phyloP scores from a whole-genome alignment of 2,329 filamentous ascomycete species.

The Diaporthe humulicola region DNA sequence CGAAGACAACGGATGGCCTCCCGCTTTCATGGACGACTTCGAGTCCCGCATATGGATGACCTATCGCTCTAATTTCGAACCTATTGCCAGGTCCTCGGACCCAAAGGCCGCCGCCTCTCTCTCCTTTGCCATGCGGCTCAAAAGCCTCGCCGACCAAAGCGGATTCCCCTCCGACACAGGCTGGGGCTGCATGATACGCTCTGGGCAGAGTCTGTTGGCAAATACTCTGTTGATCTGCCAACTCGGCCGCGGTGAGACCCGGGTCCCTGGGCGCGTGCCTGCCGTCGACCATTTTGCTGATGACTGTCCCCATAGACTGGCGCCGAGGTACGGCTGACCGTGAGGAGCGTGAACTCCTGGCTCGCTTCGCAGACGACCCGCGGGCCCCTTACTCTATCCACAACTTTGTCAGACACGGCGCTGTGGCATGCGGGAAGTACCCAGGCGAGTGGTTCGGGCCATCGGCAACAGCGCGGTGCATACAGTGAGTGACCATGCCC shows the following conservation, averaged over 20 bases:
- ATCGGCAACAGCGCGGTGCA: slow-evolving; percentile 94
- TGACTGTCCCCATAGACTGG: slow-evolving; percentile 72
- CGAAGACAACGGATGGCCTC: slow-evolving; percentile 79
- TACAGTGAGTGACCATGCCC: slow-evolving; percentile 74
- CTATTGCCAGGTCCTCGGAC: slow-evolving; percentile 84
- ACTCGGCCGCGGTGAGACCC: slow-evolving; percentile 79
- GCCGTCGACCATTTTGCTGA: neutral
- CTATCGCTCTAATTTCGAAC: slow-evolving; percentile 87
- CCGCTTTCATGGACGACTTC: slow-evolving; percentile 89
- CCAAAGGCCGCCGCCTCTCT: slow-evolving; percentile 78
- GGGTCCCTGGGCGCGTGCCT: neutral
- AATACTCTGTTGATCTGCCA: slow-evolving; percentile 82
- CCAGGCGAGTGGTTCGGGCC: slow-evolving; percentile 99
- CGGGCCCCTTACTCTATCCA: slow-evolving; percentile 94
- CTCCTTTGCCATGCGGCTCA: slow-evolving; percentile 87
- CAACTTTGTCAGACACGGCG: slow-evolving; percentile 91
- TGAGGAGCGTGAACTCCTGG: slow-evolving; percentile 79
- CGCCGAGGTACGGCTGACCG: slow-evolving; percentile 69
- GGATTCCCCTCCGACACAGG: slow-evolving; percentile 95
- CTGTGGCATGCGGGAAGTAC: slow-evolving; percentile 89
- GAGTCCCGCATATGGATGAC: slow-evolving; percentile 97
- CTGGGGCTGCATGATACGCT: slow-evolving; percentile 99
- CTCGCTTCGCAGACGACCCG: slow-evolving; percentile 88
- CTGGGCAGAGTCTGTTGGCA: slow-evolving; percentile 91
- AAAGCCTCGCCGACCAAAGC: slow-evolving; percentile 80